Percentiles rank a stretch among this genome's conserved stretches.
Evolutionary conservation across 2,329 filamentous ascomycete species (phyloP).

Genomic region (Mycogone perniciosa): DNA sequence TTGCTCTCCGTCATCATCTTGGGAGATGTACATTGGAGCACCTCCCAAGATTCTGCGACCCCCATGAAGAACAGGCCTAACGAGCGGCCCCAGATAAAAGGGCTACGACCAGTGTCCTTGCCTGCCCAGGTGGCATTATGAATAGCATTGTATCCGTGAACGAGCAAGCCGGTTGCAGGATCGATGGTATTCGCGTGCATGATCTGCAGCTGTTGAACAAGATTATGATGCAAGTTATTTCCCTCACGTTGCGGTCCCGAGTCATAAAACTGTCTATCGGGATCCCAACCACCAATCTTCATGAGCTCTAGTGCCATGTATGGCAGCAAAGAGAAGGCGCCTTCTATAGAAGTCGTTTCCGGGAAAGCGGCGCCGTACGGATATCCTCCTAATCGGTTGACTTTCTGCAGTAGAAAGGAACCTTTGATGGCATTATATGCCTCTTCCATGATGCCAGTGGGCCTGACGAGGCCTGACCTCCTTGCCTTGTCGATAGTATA

Average conservation of each 20-base stretch:
- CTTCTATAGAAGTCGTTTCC: conserved; percentile 47
- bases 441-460: conserved; percentile 3
- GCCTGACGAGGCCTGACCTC: neutral
- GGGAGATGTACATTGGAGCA: conserved; percentile 29
- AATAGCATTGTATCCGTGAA: conserved; percentile 49
- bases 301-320: conserved; percentile 28
- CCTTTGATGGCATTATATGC: conserved; percentile 16
- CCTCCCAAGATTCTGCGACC: conserved; percentile 43
- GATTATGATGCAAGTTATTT: too few relatives aligned
- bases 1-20: conserved; percentile 18
- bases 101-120: conserved; percentile 41
- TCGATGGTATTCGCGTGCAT: conserved; percentile 13
- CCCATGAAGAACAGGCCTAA: conserved; percentile 50
- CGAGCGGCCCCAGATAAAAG: conserved; percentile 47
- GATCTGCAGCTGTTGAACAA: conserved; percentile 15
- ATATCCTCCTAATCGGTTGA: conserved; percentile 29
- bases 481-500: conserved; percentile 13
- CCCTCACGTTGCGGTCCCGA: too few relatives aligned
- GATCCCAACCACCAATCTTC: neutral
- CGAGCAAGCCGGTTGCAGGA: conserved; percentile 14
- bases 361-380: conserved; percentile 38
- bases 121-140: conserved; percentile 47
- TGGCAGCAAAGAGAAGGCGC: conserved; percentile 43
- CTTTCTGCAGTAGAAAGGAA: conserved; percentile 18
- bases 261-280: too few relatives aligned